Evolutionary conservation across 192 early-diverging fungal species (phyloP).

Genomic region (Linnemannia hyalina): DNA sequence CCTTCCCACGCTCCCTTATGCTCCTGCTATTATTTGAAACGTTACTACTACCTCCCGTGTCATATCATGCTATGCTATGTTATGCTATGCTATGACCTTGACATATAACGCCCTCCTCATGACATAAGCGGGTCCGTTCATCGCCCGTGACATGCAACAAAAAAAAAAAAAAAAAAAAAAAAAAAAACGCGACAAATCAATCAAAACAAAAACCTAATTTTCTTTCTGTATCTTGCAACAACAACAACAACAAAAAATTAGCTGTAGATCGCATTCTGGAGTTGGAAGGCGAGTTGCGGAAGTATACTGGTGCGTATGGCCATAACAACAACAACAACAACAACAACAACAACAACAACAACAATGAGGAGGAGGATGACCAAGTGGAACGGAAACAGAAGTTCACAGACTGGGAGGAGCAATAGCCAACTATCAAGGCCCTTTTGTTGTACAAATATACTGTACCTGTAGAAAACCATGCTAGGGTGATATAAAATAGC

Average conservation of each 20-base stretch:
- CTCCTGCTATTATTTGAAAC: no score
- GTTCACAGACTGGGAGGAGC: conserved; percentile 6
- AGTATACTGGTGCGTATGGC: conserved; percentile 12
- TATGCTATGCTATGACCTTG: neutral
- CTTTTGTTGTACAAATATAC: no score
- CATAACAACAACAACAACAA: neutral
- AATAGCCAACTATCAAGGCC: neutral
- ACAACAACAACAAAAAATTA: neutral
- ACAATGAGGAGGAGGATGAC: no score
- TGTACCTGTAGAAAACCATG: no score
- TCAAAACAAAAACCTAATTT: neutral
- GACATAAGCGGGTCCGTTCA: no score
- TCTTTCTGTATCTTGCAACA: neutral
- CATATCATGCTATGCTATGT: neutral
- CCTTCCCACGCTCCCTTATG: no score
- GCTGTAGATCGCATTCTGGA: conserved; percentile 38
- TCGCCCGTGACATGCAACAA: no score
- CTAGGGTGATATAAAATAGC: no score
- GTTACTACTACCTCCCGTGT: neutral
- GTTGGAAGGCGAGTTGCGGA: conserved; percentile 32
- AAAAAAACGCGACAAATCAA: no score
- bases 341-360: neutral
- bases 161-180: no score
- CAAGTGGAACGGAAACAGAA: no score
- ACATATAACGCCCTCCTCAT: no score